Conservation (phyloP, 1,284 basidiomycete species). For the Ceratobasidium papillatum region DNA sequence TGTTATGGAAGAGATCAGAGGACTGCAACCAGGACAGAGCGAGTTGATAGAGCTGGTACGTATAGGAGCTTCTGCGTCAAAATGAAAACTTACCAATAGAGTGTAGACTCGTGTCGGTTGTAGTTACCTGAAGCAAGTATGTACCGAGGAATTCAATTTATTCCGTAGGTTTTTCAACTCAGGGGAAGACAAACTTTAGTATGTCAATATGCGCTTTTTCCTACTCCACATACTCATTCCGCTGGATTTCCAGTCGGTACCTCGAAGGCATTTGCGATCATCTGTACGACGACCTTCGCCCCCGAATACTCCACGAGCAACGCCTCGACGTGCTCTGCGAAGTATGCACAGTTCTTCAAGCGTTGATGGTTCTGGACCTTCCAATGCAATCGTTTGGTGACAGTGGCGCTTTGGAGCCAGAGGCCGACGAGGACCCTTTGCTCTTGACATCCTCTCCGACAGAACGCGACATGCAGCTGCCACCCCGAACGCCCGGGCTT, state of each 20-base stretch:
- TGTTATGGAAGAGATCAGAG: slow-evolving; percentile 80
- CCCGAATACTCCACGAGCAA: slow-evolving; percentile 90
- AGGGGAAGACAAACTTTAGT: slow-evolving; percentile 87
- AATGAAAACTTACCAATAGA: slow-evolving; percentile 1
- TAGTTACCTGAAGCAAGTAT: slow-evolving; percentile 88
- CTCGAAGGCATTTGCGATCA: slow-evolving; percentile 90
- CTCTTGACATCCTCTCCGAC: slow-evolving; percentile 35
- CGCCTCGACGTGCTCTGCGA: slow-evolving; percentile 86
- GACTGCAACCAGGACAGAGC: slow-evolving; percentile 76
- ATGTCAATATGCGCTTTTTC: slow-evolving; percentile 52
- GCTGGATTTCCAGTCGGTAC: slow-evolving; percentile 67
- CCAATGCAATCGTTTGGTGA: slow-evolving; percentile 40
- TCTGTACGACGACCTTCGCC: slow-evolving; percentile 91
- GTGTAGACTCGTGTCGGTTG: slow-evolving; percentile 85
- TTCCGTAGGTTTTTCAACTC: slow-evolving; percentile 87
- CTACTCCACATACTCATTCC: neutral
- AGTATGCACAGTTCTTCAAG: slow-evolving; percentile 92
- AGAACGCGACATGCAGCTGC: slow-evolving; percentile 25
- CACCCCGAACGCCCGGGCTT: slow-evolving; percentile 50
- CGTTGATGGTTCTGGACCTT: slow-evolving; percentile 86
- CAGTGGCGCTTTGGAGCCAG: slow-evolving; percentile 41
- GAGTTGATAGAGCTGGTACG: slow-evolving; percentile 87
- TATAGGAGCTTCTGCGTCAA: slow-evolving; percentile 33
- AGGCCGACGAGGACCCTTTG: slow-evolving; percentile 45
- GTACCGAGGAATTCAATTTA: slow-evolving; percentile 85